Conservation (phyloP, 495 filamentous ascomycete genomes). For the Talaromyces ruber region DNA sequence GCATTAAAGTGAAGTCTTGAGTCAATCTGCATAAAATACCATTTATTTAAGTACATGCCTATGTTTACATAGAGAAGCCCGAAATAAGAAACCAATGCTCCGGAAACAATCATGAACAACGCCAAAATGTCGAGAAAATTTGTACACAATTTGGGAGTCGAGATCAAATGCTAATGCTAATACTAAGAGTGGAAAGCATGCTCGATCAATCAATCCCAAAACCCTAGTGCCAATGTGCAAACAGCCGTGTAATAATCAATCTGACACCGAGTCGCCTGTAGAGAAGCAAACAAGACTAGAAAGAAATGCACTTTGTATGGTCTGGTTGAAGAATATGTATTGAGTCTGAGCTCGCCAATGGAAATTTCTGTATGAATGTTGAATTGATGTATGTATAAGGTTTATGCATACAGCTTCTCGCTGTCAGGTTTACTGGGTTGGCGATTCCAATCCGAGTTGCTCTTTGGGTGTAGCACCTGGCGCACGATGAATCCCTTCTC, state of each 20-base stretch:
- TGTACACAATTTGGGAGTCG: not conserved
- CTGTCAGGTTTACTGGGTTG: not conserved
- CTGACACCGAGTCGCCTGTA: not conserved
- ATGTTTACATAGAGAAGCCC: not conserved
- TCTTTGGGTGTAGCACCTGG: conserved; percentile 22
- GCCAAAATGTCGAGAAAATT: not conserved
- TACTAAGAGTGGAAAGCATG: not conserved
- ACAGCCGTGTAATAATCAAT: not conserved
- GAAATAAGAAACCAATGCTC: not conserved
- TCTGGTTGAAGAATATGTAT: not conserved
- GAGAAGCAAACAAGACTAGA: not conserved
- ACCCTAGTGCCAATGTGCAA: not conserved
- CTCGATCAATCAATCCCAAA: not conserved
- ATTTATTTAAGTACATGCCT: not conserved
- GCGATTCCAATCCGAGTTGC: not conserved
- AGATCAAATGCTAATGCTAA: not conserved
- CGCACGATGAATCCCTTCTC: conserved; percentile 34
- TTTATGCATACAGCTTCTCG: conserved; percentile 1
- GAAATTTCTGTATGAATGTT: not conserved
- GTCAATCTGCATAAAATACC: not conserved
- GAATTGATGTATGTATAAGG: not conserved
- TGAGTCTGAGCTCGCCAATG: too few relatives aligned
- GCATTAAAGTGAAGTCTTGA: not conserved
- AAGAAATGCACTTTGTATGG: not conserved
- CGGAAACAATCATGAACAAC: not conserved